Base-by-base conservation (phyloP, 2,329 filamentous ascomycete genomes). In the Ophiostoma quercus region DNA sequence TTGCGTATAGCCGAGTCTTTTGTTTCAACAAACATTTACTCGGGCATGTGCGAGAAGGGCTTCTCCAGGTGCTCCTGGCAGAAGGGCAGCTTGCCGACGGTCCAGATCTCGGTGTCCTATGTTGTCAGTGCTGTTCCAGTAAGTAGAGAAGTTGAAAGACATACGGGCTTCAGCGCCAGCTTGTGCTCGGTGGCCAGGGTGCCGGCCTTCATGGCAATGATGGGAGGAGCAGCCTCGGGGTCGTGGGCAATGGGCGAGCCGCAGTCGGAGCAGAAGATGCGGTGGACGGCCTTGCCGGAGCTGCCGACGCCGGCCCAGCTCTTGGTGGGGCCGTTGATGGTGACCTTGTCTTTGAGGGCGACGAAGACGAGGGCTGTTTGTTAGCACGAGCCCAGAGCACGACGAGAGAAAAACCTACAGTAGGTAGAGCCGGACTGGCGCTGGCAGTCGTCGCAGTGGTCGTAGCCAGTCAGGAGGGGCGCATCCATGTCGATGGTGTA, bases 381-480 rank as follows among this genome's bases (percentile, higher is more conserved):
- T 66, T 47, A 43, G 63, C 16, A 16, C 8, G 11, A 65, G 22
- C 2, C 11, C 0, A 41, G 39, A 41, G 11, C 9, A 39, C 29
- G 25, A 39, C 65, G 34, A 39, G 65, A 22, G 29, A 29, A 63
- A 41, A 34, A 77, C 84, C 73, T 79, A 88, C 86, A 90, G 79
- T 90, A 90, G 71, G 88, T 89, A 22, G 87, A 90, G 73, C 88
- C 88, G 67, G 80, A 85, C 80, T 90, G 88, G 76, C 88, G 87
- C 80, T 90, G 88, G 83, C 88, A 90, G 79, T 90, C 88, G 76
- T 90, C 88, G 76, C 88, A 90, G 82, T 90, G 88, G 77, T 90
- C 89, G 78, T 90, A 90, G 73, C 84, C 88, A 68, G 85, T 86
- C 78, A 85, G 62, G 69, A 85, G 76, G 68, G 84, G 84, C 67